These are phyloP conservation scores for Calonectria hawksworthii DNA, from an alignment of 2,329 filamentous ascomycete genomes.

Conservation along the genomic window DNA sequence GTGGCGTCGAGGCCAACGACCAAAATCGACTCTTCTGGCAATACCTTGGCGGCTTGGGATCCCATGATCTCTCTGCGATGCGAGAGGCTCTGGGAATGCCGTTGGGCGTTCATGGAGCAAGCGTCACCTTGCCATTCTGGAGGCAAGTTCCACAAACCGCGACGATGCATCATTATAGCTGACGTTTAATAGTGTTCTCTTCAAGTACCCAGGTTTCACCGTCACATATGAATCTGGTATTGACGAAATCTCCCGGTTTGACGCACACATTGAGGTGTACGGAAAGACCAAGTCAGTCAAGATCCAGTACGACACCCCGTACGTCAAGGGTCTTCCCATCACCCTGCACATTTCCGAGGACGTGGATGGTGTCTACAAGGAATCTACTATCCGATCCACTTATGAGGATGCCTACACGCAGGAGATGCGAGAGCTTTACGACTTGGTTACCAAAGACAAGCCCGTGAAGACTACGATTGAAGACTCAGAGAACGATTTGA, in stretches of 20 bases:
- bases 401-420: slow-evolving; percentile 60
- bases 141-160: not conserved
- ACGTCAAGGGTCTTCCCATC: slow-evolving; percentile 68
- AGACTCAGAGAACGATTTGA: slow-evolving; percentile 49
- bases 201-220: slow-evolving; percentile 61
- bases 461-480: slow-evolving; percentile 45
- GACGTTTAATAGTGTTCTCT: slow-evolving; percentile 56
- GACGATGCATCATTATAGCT: not conserved
- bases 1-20: slow-evolving; percentile 9
- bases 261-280: slow-evolving; percentile 67
- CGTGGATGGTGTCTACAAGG: slow-evolving; percentile 53
- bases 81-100: slow-evolving; percentile 40
- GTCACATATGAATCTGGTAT: slow-evolving; percentile 71
- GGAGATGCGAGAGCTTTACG: slow-evolving; percentile 53
- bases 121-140: slow-evolving; percentile 44
- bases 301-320: slow-evolving; percentile 70
- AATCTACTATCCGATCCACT: slow-evolving; percentile 56
- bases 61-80: slow-evolving; percentile 39
- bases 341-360: slow-evolving; percentile 62
- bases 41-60: slow-evolving; percentile 18
- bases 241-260: slow-evolving; percentile 65
- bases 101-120: slow-evolving; percentile 39
- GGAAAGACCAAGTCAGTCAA: slow-evolving; percentile 66
- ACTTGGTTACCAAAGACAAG: slow-evolving; percentile 39
- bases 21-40: slow-evolving; percentile 12